Conservation (phyloP, 768 basidiomycete genomes). For the Rhodotorula sphaerocarpa region DNA sequence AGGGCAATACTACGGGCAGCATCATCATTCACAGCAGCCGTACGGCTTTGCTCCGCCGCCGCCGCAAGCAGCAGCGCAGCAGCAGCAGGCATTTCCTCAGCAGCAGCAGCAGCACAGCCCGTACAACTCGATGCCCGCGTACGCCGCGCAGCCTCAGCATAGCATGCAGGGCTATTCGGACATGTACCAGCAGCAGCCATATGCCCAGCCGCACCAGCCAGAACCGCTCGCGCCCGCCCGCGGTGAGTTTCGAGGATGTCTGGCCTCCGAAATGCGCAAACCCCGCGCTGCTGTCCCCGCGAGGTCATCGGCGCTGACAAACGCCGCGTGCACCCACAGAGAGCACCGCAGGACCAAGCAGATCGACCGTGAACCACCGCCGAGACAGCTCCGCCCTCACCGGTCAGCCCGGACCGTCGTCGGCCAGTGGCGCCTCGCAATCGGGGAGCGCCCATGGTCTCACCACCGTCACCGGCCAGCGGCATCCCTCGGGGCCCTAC, state of each 20-base stretch:
- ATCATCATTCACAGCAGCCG: no score
- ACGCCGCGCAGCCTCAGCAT: neutral
- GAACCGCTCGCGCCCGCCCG: neutral
- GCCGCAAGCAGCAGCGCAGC: no score
- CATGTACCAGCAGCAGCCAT: neutral
- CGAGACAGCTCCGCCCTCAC: no score
- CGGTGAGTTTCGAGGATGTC: no score
- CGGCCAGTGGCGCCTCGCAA: neutral
- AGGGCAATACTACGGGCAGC: neutral
- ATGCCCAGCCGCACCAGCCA: neutral
- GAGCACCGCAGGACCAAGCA: neutral
- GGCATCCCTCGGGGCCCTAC: slow-evolving; percentile 10
- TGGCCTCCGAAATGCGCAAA: no score
- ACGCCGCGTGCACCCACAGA: neutral
- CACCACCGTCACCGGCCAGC: no score
- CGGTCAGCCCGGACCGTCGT: no score
- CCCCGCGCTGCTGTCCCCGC: neutral
- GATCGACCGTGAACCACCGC: neutral
- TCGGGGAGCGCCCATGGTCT: neutral
- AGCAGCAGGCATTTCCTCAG: neutral
- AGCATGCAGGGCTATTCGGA: neutral
- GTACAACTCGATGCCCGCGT: neutral
- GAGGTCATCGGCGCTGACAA: neutral
- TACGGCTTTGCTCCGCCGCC: no score
- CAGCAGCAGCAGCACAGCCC: neutral